These are phyloP conservation scores for Metschnikowia proteae DNA, from an alignment of 805 yeast species.

Conservation along the genomic window DNA sequence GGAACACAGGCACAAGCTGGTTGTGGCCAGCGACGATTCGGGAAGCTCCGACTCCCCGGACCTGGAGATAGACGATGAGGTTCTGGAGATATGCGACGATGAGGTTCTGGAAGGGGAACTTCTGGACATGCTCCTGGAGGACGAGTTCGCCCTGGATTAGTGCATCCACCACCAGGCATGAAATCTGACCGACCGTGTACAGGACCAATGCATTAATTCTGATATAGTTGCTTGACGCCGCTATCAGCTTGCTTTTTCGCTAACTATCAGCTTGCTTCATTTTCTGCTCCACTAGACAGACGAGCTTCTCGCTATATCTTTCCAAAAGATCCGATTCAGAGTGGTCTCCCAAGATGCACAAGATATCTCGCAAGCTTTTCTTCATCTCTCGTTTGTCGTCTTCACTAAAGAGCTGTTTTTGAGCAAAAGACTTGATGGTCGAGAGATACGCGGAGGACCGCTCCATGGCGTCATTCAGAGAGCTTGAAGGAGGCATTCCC, in stretches of 20 bases:
- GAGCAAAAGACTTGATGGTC: constrained; percentile 13
- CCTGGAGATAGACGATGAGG: constrained; percentile 9
- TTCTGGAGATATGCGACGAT: constrained; percentile 6
- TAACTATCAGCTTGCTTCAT: neutral
- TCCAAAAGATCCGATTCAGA: constrained; percentile 25
- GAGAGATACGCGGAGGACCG: constrained; percentile 13
- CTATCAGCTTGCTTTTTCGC: neutral
- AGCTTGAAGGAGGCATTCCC: neutral
- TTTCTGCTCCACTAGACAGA: constrained; percentile 13
- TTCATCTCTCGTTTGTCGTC: constrained; percentile 19
- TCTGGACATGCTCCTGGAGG: neutral
- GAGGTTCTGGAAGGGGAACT: constrained; percentile 6
- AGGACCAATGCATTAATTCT: too few relatives aligned
- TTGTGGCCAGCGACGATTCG: too few relatives aligned
- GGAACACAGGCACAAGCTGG: too few relatives aligned
- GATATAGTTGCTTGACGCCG: too few relatives aligned
- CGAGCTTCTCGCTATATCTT: constrained; percentile 36
- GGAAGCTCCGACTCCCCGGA: constrained; percentile 4
- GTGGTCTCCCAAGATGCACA: constrained; percentile 15
- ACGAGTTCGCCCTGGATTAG: neutral
- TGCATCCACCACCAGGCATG: too few relatives aligned
- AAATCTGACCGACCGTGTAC: too few relatives aligned
- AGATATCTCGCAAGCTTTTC: constrained; percentile 20
- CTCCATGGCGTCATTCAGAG: constrained; percentile 13
- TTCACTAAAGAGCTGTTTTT: constrained; percentile 8